A percentile compares a stretch with the other conserved stretches of the same genome.
Conservation (phyloP, 495 filamentous ascomycete genomes). For the Aspergillus homomorphus region DNA sequence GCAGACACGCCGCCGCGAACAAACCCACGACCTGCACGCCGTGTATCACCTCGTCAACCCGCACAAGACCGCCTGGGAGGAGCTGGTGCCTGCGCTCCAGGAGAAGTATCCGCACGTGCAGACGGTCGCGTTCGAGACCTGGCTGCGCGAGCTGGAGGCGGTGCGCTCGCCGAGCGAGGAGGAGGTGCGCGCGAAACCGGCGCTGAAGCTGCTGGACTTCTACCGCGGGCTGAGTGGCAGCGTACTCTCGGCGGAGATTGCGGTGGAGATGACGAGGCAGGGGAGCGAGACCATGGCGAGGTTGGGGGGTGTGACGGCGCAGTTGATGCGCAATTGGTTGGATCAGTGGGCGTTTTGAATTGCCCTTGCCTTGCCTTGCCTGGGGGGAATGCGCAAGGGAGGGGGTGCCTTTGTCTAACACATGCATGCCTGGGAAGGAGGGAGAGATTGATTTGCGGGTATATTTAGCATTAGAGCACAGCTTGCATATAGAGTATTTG, state of each 20-base stretch:
- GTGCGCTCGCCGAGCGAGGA: constrained; percentile 8
- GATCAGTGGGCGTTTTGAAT: constrained; percentile 18
- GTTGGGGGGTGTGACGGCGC: constrained; percentile 15
- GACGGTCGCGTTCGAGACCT: constrained; percentile 15
- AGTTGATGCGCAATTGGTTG: constrained; percentile 24
- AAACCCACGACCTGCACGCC: not conserved
- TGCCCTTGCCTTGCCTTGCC: not conserved
- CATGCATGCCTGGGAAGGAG: not conserved
- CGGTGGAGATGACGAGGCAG: constrained; percentile 8
- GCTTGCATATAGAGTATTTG: too few species aligned
- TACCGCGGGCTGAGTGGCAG: constrained; percentile 15
- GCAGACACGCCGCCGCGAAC: constrained; percentile 7
- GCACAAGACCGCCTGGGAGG: constrained; percentile 14
- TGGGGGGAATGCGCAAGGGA: not conserved
- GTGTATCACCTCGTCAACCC: constrained; percentile 31
- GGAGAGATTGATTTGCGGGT: not conserved
- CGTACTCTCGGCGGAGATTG: constrained; percentile 12
- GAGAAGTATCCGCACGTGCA: not conserved
- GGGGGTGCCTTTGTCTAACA: not conserved
- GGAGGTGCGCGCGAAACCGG: constrained; percentile 18
- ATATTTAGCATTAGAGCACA: too few species aligned
- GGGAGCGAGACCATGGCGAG: constrained; percentile 22
- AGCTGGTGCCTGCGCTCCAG: constrained; percentile 16
- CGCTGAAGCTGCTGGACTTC: constrained; percentile 29
- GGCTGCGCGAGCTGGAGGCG: constrained; percentile 18